phyloP scores from a whole-genome alignment of 257 asterid genomes.

The Plantago ovata region DNA sequence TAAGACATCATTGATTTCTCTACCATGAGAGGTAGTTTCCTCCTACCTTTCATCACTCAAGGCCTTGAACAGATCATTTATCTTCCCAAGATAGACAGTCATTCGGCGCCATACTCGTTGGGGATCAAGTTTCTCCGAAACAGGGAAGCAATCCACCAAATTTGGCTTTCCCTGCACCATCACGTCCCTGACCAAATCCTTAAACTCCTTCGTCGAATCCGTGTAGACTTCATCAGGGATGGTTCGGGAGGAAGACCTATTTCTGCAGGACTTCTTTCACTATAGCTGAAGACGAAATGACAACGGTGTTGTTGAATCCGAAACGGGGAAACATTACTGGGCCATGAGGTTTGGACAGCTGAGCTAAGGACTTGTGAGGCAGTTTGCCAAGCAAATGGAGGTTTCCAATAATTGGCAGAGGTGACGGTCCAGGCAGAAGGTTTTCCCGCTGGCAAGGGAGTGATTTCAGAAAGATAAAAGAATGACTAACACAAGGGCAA shows the following conservation, averaged over 20 bases:
- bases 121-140: not conserved
- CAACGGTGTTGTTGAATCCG: conserved; percentile 27
- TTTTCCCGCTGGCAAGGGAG: not conserved
- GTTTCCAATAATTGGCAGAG: conserved; percentile 38
- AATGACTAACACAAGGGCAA: not conserved
- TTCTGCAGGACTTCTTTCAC: conserved; percentile 36
- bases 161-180: not conserved
- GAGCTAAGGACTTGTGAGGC: conserved; percentile 34
- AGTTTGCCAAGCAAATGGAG: conserved; percentile 38
- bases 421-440: conserved; percentile 31
- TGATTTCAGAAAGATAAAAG: not conserved
- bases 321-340: conserved; percentile 31
- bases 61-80: conserved; percentile 8
- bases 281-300: conserved; percentile 30
- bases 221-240: no score
- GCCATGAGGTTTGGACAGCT: conserved; percentile 32
- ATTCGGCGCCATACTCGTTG: conserved; percentile 1
- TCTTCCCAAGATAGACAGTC: not conserved
- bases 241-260: no score
- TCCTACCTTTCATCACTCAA: conserved; percentile 14
- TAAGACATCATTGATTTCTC: conserved; percentile 19
- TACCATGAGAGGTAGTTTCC: not conserved
- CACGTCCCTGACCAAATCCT: conserved; percentile 5
- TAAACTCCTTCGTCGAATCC: conserved; percentile 16
- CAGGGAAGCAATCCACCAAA: conserved; percentile 10